Percentiles rank a stretch among this genome's conserved stretches.
Evolutionary conservation across 2,329 filamentous ascomycete genomes (phyloP).

Genomic region (Scytalidium lignicola): DNA sequence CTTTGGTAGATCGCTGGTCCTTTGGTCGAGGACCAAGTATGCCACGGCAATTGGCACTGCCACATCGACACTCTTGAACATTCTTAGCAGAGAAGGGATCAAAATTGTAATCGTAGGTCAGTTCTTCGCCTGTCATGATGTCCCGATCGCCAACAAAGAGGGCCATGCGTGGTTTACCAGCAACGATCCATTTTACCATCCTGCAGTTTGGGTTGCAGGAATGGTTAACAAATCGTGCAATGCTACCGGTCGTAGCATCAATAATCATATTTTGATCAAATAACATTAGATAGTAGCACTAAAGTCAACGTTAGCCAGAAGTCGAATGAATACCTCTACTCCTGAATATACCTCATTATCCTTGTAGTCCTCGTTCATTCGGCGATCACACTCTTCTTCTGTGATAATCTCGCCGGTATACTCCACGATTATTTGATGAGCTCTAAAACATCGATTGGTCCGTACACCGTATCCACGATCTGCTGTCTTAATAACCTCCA

Average conservation of each 20-base stretch:
- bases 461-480: slow-evolving; percentile 90
- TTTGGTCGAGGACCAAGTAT: slow-evolving; percentile 58
- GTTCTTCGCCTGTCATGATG: slow-evolving; percentile 90
- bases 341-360: slow-evolving; percentile 70
- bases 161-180: slow-evolving; percentile 90
- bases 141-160: slow-evolving; percentile 87
- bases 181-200: slow-evolving; percentile 98
- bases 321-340: slow-evolving; percentile 8
- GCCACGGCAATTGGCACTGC: slow-evolving; percentile 58
- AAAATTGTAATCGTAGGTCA: slow-evolving; percentile 88
- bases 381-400: slow-evolving; percentile 83
- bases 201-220: slow-evolving; percentile 94
- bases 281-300: slow-evolving; percentile 98
- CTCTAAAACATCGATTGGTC: slow-evolving; percentile 79
- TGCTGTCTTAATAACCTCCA: slow-evolving; percentile 87
- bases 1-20: slow-evolving; percentile 45
- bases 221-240: slow-evolving; percentile 97
- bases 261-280: slow-evolving; percentile 99
- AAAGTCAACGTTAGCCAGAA: slow-evolving; percentile 10
- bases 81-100: slow-evolving; percentile 66
- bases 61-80: slow-evolving; percentile 61
- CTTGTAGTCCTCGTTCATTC: slow-evolving; percentile 92
- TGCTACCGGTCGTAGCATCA: slow-evolving; percentile 90
- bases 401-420: slow-evolving; percentile 98
- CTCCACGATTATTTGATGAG: slow-evolving; percentile 95